Evolutionary conservation across 345 rosid genomes (phyloP).

Genomic region (Murraya koenigii): DNA sequence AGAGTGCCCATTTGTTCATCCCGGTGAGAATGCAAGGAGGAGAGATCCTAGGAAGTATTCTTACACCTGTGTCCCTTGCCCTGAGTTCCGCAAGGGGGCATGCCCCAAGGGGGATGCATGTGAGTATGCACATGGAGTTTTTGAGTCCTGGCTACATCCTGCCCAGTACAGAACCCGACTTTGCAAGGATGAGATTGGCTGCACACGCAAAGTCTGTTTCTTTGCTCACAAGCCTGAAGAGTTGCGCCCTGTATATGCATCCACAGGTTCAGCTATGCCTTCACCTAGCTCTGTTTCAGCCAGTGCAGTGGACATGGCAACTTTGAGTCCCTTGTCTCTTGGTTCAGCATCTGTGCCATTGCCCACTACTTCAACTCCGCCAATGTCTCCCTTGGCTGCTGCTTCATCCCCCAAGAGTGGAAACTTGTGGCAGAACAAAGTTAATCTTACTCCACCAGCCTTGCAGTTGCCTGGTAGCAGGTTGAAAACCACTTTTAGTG

Average conservation of each 20-base stretch:
- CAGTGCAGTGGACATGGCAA: slow-evolving; percentile 55
- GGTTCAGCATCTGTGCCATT: slow-evolving; percentile 48
- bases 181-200: slow-evolving; percentile 94
- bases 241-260: slow-evolving; percentile 82
- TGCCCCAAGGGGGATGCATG: slow-evolving; percentile 90
- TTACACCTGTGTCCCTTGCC: slow-evolving; percentile 96
- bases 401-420: slow-evolving; percentile 72
- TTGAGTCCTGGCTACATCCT: slow-evolving; percentile 98
- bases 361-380: slow-evolving; percentile 65
- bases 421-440: slow-evolving; percentile 80
- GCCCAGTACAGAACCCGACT: slow-evolving; percentile 92
- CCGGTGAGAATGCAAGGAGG: slow-evolving; percentile 98
- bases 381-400: slow-evolving; percentile 70
- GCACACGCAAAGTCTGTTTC: slow-evolving; percentile 91
- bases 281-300: slow-evolving; percentile 69
- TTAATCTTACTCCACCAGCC: slow-evolving; percentile 62
- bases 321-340: slow-evolving; percentile 54
- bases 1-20: slow-evolving; percentile 97
- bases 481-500: slow-evolving; percentile 68
- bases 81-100: slow-evolving; percentile 92
- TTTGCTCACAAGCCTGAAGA: slow-evolving; percentile 91
- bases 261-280: slow-evolving; percentile 96
- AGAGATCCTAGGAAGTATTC: slow-evolving; percentile 93
- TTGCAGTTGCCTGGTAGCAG: slow-evolving; percentile 85
- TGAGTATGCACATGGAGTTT: slow-evolving; percentile 96